Evolutionary conservation across 1,284 basidiomycete genomes (phyloP).

Genomic region (Amylostereum chailletii): DNA sequence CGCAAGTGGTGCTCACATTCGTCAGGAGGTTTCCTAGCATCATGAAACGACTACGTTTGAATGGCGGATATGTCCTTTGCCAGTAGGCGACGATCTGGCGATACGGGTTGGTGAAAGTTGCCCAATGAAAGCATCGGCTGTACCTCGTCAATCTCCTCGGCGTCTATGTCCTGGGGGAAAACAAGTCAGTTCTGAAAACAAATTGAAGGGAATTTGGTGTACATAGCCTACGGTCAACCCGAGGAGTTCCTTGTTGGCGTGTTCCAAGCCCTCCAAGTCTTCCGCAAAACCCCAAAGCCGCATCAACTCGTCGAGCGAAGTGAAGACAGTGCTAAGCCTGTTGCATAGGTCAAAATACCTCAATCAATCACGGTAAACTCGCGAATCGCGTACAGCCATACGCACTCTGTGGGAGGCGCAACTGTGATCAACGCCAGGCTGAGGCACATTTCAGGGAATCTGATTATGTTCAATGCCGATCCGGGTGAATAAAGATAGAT

Average conservation of each 20-base stretch:
- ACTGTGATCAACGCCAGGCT: constrained; percentile 65
- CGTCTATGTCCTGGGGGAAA: constrained; percentile 32
- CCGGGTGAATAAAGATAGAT: constrained; percentile 12
- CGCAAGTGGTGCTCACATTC: constrained; percentile 36
- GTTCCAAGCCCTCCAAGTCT: constrained; percentile 60
- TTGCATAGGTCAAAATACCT: constrained; percentile 5
- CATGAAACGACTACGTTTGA: constrained; percentile 38
- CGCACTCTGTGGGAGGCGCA: constrained; percentile 59
- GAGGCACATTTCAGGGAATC: constrained; percentile 61
- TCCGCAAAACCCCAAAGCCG: constrained; percentile 56
- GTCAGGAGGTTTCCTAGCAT: constrained; percentile 45
- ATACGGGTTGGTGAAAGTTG: background rate
- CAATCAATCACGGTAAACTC: background rate
- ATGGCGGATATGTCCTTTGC: constrained; percentile 47
- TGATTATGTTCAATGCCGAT: constrained; percentile 16
- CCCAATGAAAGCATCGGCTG: constrained; percentile 13
- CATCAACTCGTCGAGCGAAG: constrained; percentile 53
- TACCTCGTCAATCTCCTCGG: constrained; percentile 54
- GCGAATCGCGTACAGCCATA: constrained; percentile 3
- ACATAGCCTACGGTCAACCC: constrained; percentile 48
- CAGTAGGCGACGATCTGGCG: constrained; percentile 55
- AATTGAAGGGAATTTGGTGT: constrained; percentile 1
- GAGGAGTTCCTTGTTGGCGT: constrained; percentile 50
- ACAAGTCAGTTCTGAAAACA: background rate
- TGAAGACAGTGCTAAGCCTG: constrained; percentile 51